These are phyloP conservation scores for Cutaneotrichosporon sp. DNA, from an alignment of 1,284 basidiomycete species.

Conservation along the genomic window DNA sequence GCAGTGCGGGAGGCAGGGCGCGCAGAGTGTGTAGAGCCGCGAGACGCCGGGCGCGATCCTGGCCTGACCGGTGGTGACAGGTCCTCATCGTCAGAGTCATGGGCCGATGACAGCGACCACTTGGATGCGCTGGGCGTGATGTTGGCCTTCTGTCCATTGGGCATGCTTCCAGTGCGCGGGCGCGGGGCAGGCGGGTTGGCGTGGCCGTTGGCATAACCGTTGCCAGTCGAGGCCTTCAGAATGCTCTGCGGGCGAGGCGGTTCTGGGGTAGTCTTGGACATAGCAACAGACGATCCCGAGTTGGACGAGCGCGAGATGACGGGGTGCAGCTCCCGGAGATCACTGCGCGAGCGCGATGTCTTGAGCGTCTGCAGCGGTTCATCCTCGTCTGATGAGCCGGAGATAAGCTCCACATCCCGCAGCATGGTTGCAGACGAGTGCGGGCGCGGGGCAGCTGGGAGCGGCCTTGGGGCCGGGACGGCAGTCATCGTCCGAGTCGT, in stretches of 20 bases:
- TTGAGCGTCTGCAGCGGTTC: conserved; percentile 22
- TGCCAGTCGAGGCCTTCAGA: conserved; percentile 5
- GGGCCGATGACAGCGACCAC: conserved; percentile 23
- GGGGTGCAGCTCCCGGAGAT: conserved; percentile 1
- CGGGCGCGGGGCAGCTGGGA: not conserved
- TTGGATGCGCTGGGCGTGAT: conserved; percentile 18
- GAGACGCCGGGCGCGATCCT: conserved; percentile 4
- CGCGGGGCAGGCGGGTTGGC: not conserved
- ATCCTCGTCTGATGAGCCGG: conserved; percentile 19
- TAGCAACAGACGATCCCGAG: not conserved
- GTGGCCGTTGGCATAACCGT: not conserved
- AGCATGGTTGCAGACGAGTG: not conserved
- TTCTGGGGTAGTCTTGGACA: not conserved
- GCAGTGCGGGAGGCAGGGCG: conserved; percentile 13
- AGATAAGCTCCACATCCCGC: not conserved
- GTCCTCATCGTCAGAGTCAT: conserved; percentile 11
- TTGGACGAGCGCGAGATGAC: conserved; percentile 4
- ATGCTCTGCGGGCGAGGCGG: not conserved
- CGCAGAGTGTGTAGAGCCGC: conserved; percentile 11
- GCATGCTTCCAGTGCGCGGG: not conserved
- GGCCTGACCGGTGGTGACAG: conserved; percentile 2
- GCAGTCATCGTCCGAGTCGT: not conserved
- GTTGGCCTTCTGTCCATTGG: not conserved
- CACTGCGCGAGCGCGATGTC: not conserved
- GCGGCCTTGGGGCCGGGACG: not conserved